A percentile compares a stretch with the other conserved stretches of the same genome.
Evolutionary conservation across 1,139 yeast species (phyloP).

Genomic region (Sugiyamaella novakii): DNA sequence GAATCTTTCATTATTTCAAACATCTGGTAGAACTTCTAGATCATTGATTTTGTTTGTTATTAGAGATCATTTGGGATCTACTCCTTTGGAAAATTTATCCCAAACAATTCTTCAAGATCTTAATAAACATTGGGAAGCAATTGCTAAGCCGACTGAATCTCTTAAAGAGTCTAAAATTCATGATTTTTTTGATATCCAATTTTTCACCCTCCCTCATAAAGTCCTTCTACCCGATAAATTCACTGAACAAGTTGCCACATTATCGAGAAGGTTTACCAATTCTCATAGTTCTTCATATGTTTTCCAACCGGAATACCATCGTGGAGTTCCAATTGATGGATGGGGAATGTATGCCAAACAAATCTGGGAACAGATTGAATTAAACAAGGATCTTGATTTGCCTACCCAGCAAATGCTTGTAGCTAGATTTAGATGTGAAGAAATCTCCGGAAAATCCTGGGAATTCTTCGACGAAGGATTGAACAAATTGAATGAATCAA

Average conservation of each 20-base stretch:
- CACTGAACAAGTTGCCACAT: conserved; percentile 56
- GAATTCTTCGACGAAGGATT: conserved; percentile 50
- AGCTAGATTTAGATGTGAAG: conserved; percentile 93
- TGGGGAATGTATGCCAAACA: conserved; percentile 91
- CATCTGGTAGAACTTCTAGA: conserved; percentile 49
- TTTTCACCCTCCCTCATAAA: conserved; percentile 84
- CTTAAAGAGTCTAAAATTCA: conserved; percentile 55
- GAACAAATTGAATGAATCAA: conserved; percentile 29
- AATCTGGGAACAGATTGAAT: conserved; percentile 93
- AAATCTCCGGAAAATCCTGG: conserved; percentile 60
- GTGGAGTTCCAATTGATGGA: conserved; percentile 89
- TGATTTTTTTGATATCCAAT: conserved; percentile 84
- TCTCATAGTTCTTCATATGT: conserved; percentile 41
- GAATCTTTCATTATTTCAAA: conserved; percentile 74
- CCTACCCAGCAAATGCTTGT: conserved; percentile 96
- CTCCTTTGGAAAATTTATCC: conserved; percentile 75
- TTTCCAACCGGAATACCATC: conserved; percentile 75
- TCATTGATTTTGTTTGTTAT: conserved; percentile 83
- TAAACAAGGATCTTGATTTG: conserved; percentile 87
- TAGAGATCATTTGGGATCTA: conserved; percentile 86
- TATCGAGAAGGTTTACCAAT: conserved; percentile 61
- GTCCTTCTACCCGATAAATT: conserved; percentile 77
- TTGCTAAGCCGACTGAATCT: conserved; percentile 62
- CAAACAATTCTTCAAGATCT: conserved; percentile 71
- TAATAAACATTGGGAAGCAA: conserved; percentile 71